Evolutionary conservation across 2,329 filamentous ascomycete species (phyloP).

Genomic region (Aspergillus nomiae): DNA sequence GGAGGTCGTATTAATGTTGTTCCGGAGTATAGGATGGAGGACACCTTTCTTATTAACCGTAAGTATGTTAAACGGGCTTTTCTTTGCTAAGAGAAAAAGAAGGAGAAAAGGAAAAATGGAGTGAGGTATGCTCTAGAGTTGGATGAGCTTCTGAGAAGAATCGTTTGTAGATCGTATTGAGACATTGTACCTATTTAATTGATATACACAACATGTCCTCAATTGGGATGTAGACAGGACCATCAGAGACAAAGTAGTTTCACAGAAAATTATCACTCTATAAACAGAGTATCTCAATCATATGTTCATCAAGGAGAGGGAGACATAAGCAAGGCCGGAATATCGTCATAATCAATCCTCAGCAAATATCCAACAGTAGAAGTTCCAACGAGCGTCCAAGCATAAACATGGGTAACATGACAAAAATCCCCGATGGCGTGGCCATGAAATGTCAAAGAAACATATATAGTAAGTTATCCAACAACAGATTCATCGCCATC

Average conservation of each 20-base stretch:
- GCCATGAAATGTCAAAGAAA: conserved; percentile 9
- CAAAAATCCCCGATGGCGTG: neutral
- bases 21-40: conserved; percentile 22
- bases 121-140: neutral
- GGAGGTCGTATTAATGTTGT: conserved; percentile 26
- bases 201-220: conserved; percentile 5
- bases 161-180: neutral
- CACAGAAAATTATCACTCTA: conserved; percentile 19
- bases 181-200: neutral
- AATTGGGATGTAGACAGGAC: conserved; percentile 2
- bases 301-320: conserved; percentile 23
- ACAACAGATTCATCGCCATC: conserved; percentile 10
- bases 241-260: conserved; percentile 11
- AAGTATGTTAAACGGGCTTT: neutral
- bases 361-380: conserved; percentile 6
- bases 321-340: conserved; percentile 15
- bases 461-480: neutral
- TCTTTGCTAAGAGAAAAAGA: too few relatives aligned
- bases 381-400: conserved; percentile 13
- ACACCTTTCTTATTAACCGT: neutral
- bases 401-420: conserved; percentile 10
- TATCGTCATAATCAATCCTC: conserved; percentile 11
- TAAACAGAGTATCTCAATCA: conserved; percentile 16
- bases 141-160: neutral
- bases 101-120: neutral